Percentiles rank a stretch among this genome's conserved stretches.
phyloP scores from a whole-genome alignment of 1,284 basidiomycete genomes.

The Malassezia caprae region DNA sequence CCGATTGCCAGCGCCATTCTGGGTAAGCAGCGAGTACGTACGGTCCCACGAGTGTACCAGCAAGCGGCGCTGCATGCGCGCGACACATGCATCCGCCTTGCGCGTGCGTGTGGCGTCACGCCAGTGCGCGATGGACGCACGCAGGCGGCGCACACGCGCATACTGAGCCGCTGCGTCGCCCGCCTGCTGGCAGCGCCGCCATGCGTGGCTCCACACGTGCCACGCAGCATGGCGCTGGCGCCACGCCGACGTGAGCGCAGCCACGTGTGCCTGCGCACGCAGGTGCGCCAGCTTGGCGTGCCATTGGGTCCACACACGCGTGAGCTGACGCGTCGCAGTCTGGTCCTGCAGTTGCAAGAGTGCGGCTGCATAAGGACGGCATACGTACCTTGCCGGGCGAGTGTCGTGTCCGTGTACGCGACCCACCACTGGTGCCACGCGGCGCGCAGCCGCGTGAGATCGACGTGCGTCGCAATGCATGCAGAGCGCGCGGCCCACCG shows the following conservation, averaged over 20 bases:
- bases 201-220: not conserved
- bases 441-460: not conserved
- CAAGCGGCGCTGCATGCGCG: not conserved
- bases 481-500: not conserved
- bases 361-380: not conserved
- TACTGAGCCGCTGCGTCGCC: not conserved
- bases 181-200: not conserved
- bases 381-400: conserved; percentile 2
- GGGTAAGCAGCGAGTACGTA: not conserved
- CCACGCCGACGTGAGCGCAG: not conserved
- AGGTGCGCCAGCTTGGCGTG: not conserved
- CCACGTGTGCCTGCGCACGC: not conserved
- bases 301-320: conserved; percentile 2
- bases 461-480: not conserved
- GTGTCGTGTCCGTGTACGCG: not conserved
- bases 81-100: not conserved
- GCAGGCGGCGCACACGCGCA: not conserved
- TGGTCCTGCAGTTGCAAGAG: not conserved
- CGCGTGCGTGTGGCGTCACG: not conserved
- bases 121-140: not conserved
- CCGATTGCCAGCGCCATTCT: not conserved
- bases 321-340: not conserved
- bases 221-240: not conserved
- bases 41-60: not conserved
- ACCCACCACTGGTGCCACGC: conserved; percentile 15